These are phyloP conservation scores for Macroventuria anomochaeta DNA, from an alignment of 2,329 filamentous ascomycete species.

Conservation along the genomic window DNA sequence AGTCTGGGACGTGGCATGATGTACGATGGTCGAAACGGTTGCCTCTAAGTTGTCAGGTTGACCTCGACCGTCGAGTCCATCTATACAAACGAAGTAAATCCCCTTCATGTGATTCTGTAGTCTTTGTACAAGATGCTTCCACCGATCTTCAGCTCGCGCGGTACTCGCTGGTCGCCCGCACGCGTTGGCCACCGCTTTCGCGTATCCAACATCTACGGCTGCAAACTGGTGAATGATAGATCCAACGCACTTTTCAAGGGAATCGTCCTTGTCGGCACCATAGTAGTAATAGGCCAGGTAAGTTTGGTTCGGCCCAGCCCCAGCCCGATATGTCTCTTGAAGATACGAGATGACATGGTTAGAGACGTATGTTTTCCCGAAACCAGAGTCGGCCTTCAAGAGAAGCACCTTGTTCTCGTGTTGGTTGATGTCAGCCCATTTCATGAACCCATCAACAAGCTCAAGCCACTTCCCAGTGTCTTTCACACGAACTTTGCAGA, in stretches of 20 bases:
- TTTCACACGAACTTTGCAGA: background rate
- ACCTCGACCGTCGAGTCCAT: constrained; percentile 10
- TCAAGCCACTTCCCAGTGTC: constrained; percentile 6
- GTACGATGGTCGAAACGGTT: background rate
- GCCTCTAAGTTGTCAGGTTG: background rate
- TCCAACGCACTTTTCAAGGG: constrained; percentile 20
- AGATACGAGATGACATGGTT: background rate
- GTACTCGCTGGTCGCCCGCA: background rate
- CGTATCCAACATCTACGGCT: constrained; percentile 13
- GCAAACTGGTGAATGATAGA: constrained; percentile 26
- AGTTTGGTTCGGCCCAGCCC: background rate
- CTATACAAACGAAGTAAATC: constrained; percentile 23
- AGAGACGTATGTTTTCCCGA: background rate
- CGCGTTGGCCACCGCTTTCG: constrained; percentile 14
- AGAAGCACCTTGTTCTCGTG: background rate
- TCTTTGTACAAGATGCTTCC: constrained; percentile 5
- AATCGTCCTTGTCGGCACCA: constrained; percentile 16
- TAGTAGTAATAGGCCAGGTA: constrained; percentile 26
- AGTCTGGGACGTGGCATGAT: background rate
- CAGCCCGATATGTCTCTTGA: background rate
- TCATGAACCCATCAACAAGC: background rate
- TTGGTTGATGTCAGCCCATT: background rate
- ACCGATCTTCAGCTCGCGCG: background rate
- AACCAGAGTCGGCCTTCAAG: constrained; percentile 1
- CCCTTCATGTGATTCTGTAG: constrained; percentile 18